phyloP scores from a whole-genome alignment of 495 filamentous ascomycete species.

The Neurospora discreta region DNA sequence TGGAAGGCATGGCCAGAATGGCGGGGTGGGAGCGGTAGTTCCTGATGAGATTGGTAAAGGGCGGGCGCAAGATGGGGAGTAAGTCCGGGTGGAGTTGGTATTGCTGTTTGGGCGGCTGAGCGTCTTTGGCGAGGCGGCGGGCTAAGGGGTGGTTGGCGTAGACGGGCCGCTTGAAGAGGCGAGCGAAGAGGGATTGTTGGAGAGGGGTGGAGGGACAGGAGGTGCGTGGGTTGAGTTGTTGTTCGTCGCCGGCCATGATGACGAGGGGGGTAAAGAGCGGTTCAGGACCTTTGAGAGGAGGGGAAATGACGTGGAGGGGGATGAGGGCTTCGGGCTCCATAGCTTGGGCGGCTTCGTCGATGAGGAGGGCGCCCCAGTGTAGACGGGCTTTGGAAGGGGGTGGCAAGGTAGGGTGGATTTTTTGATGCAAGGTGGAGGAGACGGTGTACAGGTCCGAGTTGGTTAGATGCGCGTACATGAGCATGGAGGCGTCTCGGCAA shows the following conservation, averaged over 20 bases:
- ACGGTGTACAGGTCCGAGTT: slow-evolving; percentile 24
- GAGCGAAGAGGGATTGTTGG: slow-evolving; percentile 39
- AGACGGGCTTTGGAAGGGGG: slow-evolving; percentile 10
- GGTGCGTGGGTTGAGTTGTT: slow-evolving; percentile 41
- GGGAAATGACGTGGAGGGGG: slow-evolving; percentile 38
- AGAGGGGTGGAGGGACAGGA: slow-evolving; percentile 28
- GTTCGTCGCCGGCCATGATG: slow-evolving; percentile 47
- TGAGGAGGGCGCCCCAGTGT: slow-evolving; percentile 43
- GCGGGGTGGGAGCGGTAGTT: slow-evolving; percentile 50
- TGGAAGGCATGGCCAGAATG: slow-evolving; percentile 41
- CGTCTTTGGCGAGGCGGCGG: slow-evolving; percentile 12
- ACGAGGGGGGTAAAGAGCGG: slow-evolving; percentile 28
- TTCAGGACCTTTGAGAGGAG: slow-evolving; percentile 25
- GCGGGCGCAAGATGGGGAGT: slow-evolving; percentile 27
- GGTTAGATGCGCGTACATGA: slow-evolving; percentile 38
- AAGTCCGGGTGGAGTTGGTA: slow-evolving; percentile 3
- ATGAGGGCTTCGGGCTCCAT: slow-evolving; percentile 42
- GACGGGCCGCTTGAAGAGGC: slow-evolving; percentile 33
- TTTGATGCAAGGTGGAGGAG: slow-evolving; percentile 3
- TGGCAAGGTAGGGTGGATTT: slow-evolving; percentile 9
- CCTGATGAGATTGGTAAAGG: slow-evolving; percentile 44
- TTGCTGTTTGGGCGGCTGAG: background rate
- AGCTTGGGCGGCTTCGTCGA: slow-evolving; percentile 49
- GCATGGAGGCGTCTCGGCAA: slow-evolving; percentile 38
- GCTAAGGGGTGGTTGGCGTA: slow-evolving; percentile 42